Evolutionary conservation across 1,284 basidiomycete genomes (phyloP).

Genomic region (Malassezia equina): DNA sequence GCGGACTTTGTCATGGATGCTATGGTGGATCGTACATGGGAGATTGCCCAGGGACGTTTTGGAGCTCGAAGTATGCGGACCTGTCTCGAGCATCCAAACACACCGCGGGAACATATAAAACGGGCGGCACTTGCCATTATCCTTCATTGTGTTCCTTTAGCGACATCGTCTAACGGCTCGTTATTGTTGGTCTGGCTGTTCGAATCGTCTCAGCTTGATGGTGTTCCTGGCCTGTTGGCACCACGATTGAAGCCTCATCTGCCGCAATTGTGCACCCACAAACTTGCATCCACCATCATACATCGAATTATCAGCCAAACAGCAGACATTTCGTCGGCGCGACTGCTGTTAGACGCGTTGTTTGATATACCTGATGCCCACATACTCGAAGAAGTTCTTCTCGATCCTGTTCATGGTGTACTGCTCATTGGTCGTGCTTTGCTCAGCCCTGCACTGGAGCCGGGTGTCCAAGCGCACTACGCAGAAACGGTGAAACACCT

Average conservation of each 20-base stretch:
- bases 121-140: constrained; percentile 88
- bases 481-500: constrained; percentile 53
- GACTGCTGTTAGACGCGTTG: constrained; percentile 41
- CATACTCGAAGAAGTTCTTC: constrained; percentile 81
- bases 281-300: constrained; percentile 86
- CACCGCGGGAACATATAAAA: constrained; percentile 55
- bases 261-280: constrained; percentile 92
- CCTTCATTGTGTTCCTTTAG: constrained; percentile 90
- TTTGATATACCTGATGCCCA: constrained; percentile 61
- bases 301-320: constrained; percentile 55
- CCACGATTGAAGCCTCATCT: constrained; percentile 91
- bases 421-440: constrained; percentile 62
- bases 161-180: constrained; percentile 93
- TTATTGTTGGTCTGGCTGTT: constrained; percentile 90
- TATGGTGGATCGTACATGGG: constrained; percentile 97
- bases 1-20: constrained; percentile 96
- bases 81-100: constrained; percentile 78
- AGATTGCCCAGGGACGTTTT: constrained; percentile 87
- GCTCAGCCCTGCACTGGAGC: constrained; percentile 64
- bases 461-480: constrained; percentile 59
- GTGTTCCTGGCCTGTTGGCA: constrained; percentile 80
- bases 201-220: constrained; percentile 83
- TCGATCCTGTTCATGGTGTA: constrained; percentile 61
- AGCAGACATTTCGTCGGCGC: constrained; percentile 41
- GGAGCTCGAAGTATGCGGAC: constrained; percentile 95